Evolutionary conservation across 108 stramenopile genomes (phyloP), one percentile per base, ranked within the genome.

Genomic region (Skeletonema tropicum): DNA sequence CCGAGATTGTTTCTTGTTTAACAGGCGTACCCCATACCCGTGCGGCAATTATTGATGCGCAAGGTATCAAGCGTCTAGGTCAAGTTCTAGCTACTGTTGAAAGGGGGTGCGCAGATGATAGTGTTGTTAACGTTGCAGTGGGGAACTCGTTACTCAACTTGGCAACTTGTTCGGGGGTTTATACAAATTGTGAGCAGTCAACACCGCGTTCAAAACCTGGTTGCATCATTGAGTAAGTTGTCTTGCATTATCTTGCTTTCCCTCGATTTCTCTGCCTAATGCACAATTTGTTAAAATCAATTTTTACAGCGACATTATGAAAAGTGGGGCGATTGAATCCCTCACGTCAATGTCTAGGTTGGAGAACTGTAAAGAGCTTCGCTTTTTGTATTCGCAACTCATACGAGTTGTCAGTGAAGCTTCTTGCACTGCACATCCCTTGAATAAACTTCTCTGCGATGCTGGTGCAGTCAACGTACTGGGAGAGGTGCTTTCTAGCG

Each of bases 341-440:
- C 77, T 90, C 52, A 79, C 88, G 3, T 60, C 74, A 39, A 90
- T 88, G 57, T 87, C 87, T 31, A 29, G n/a, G 9, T 39, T 80
- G 10, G 75, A 83, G 19, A 74, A 69, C 19, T 5, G 58, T 15
- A 77, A 73, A 15, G 84, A 75, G 35, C 70, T 90, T 15, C 71
- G 87, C 17, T 77, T 77, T 14, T 71, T 90, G 17, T 71, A 82
- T 10, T 69, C 88, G 31, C 83, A 88, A 65, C 77, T 80, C 3
- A 31, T 90, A 35, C 35, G 85, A 60, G 83, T 90, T 48, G 41
- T 90, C n/a, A 86, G 85, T 48, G 89, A 87, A 76, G 89, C 87
- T 64, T 68, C 77, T n/a, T 74, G 72, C 41, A 64, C 83, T 1
- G 55, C 30, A 6, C 69, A 86, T 2, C 71, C 79, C 26, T 85